Base-by-base conservation (phyloP, 495 filamentous ascomycete genomes). In the Aspergillus bridgeri region DNA sequence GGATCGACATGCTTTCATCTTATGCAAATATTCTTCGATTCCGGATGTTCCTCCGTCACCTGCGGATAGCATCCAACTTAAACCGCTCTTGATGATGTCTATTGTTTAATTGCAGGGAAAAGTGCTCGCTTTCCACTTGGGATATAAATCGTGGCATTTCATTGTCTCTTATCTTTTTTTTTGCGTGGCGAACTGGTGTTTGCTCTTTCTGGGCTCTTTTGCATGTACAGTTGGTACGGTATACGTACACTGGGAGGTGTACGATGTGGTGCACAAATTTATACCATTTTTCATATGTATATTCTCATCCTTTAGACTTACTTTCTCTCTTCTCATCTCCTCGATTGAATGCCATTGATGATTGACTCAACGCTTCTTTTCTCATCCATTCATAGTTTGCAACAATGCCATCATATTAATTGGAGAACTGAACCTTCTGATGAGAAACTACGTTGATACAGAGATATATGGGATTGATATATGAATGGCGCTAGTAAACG, bases 171-270 rank as follows among this genome's bases (percentile, higher is more conserved):
- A 20, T 38, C 19, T 52, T 17, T 25, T 53, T 19, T 42, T 18
- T 42, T 9, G 47, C 22, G 51, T 54, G 57, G 48, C 24, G 48
- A 50, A 51, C 3, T 8, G 48, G 22, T n/a, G 17, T 23, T 51
- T 19, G 18, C 7, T 50, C 29, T 17, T 13, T 15, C 20, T 5
- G 17, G n/a, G 0, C 38, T 29, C 22, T 38, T 38, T 15, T 13
- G 33, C 8, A 15, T 38, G 33, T 38, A 38, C 9, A 38, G 33
- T 2, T 38, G 33, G 33, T 38, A 15, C 9, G 7, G 33, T 27
- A 19, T 33, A 18, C 20, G 24, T 51, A 33, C 48, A 33, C 48
- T 51, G 48, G 48, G n/a, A n/a, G n/a, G 5, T 51, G 48, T 51
- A 51, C 48, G 25, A 25, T 38, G 33, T 38, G 33, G 33, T 38